phyloP scores from a whole-genome alignment of 768 basidiomycete genomes.

The Lactifluus echinatus region DNA sequence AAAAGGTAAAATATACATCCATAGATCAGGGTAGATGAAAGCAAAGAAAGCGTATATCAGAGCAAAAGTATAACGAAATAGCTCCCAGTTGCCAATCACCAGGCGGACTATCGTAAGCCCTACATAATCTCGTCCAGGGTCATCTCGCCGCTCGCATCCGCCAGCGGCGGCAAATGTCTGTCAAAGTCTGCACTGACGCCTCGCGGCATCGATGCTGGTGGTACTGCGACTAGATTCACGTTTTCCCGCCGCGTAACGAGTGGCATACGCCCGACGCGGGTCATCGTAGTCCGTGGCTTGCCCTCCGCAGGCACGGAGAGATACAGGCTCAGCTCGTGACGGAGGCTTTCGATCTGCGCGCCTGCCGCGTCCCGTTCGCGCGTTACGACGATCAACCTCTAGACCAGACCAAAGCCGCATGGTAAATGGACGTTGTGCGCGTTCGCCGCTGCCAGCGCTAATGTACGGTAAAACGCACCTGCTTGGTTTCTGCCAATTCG shows the following conservation, averaged over 20 bases:
- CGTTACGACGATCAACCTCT: slow-evolving; percentile 27
- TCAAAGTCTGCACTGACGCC: neutral
- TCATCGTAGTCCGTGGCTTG: slow-evolving; percentile 29
- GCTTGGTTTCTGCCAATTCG: slow-evolving; percentile 74
- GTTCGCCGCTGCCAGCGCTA: no score
- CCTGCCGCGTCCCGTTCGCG: slow-evolving; percentile 27
- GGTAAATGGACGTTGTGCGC: neutral
- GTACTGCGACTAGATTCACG: neutral
- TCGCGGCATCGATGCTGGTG: neutral
- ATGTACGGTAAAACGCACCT: slow-evolving; percentile 41
- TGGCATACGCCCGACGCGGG: slow-evolving; percentile 28
- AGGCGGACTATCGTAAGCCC: no score
- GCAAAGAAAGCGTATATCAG: neutral
- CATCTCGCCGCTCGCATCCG: slow-evolving; percentile 24
- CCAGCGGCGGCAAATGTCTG: slow-evolving; percentile 16
- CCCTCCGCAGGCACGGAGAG: slow-evolving; percentile 27
- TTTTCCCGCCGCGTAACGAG: slow-evolving; percentile 22
- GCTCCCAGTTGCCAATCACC: no score
- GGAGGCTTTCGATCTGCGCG: slow-evolving; percentile 27
- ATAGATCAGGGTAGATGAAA: neutral
- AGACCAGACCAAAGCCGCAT: neutral
- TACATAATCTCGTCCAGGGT: slow-evolving; percentile 26
- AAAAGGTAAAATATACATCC: neutral
- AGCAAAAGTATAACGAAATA: no score
- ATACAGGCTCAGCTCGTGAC: slow-evolving; percentile 29